Evolutionary conservation across 805 yeast genomes (phyloP).

Genomic region (Saturnispora besseyi): DNA sequence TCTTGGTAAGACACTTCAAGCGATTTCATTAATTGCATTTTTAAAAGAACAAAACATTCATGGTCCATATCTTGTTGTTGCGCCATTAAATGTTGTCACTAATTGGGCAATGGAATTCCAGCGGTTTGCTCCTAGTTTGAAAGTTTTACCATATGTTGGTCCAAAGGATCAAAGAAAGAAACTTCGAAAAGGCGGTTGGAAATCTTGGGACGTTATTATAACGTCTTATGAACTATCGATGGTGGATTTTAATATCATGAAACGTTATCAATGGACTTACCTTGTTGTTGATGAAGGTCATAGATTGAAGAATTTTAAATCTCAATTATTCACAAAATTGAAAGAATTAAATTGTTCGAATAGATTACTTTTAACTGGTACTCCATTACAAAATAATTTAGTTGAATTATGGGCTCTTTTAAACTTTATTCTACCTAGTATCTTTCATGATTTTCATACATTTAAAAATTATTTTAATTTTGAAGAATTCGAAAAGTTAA

Average conservation of each 20-base stretch:
- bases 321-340: conserved; percentile 62
- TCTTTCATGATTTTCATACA: conserved; percentile 79
- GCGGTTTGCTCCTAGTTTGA: conserved; percentile 63
- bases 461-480: conserved; percentile 95
- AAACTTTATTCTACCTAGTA: conserved; percentile 87
- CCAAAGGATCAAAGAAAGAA: conserved; percentile 44
- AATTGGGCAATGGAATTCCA: conserved; percentile 76
- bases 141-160: conserved; percentile 59
- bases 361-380: conserved; percentile 82
- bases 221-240: conserved; percentile 80
- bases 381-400: conserved; percentile 88
- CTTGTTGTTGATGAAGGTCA: conserved; percentile 95
- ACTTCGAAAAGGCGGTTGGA: conserved; percentile 25
- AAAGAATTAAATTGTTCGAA: conserved; percentile 62
- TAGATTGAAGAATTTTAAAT: conserved; percentile 75
- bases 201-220: conserved; percentile 45
- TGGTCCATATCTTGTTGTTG: conserved; percentile 74
- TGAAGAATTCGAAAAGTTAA: conserved; percentile 40
- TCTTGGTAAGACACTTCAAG: conserved; percentile 85
- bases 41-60: conserved; percentile 66
- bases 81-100: conserved; percentile 76
- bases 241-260: conserved; percentile 51
- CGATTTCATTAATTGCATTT: conserved; percentile 69
- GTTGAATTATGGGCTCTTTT: conserved; percentile 87
- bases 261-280: conserved; percentile 61